phyloP scores from a whole-genome alignment of 345 rosid species.

The Citrus hindsii region DNA sequence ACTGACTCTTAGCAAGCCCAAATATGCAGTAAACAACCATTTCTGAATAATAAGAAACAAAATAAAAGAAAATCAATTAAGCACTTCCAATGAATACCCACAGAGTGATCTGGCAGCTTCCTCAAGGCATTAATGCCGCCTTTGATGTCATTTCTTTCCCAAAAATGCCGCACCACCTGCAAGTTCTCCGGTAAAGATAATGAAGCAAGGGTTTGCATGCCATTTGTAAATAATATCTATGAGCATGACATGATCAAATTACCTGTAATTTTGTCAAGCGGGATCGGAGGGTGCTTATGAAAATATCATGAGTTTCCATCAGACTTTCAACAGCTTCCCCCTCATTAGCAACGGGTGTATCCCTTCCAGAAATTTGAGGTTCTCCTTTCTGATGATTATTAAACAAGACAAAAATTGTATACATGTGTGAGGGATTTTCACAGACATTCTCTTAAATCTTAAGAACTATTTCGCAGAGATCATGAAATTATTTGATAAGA shows the following conservation, averaged over 20 bases:
- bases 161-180: slow-evolving; percentile 89
- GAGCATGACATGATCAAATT: slow-evolving; percentile 12
- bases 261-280: slow-evolving; percentile 96
- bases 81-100: slow-evolving; percentile 43
- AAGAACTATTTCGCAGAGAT: neutral
- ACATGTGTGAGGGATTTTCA: neutral
- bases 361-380: slow-evolving; percentile 58
- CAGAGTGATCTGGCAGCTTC: slow-evolving; percentile 92
- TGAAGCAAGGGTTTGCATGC: neutral
- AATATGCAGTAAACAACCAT: slow-evolving; percentile 10
- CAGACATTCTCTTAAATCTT: too few species aligned
- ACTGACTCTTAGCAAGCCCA: slow-evolving; percentile 8
- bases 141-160: slow-evolving; percentile 73
- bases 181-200: slow-evolving; percentile 7
- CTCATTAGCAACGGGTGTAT: slow-evolving; percentile 27
- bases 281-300: slow-evolving; percentile 72
- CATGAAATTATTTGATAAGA: neutral
- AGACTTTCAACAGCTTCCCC: slow-evolving; percentile 54
- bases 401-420: slow-evolving; percentile 9
- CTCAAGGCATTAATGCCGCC: slow-evolving; percentile 76
- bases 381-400: slow-evolving; percentile 51
- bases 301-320: slow-evolving; percentile 68
- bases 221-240: neutral
- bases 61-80: slow-evolving; percentile 12
- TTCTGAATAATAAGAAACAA: slow-evolving; percentile 4